Evolutionary conservation across 371 early-diverging fungal genomes (phyloP), one percentile per base, ranked within the genome.

Genomic region (Apophysomyces ossiformis): DNA sequence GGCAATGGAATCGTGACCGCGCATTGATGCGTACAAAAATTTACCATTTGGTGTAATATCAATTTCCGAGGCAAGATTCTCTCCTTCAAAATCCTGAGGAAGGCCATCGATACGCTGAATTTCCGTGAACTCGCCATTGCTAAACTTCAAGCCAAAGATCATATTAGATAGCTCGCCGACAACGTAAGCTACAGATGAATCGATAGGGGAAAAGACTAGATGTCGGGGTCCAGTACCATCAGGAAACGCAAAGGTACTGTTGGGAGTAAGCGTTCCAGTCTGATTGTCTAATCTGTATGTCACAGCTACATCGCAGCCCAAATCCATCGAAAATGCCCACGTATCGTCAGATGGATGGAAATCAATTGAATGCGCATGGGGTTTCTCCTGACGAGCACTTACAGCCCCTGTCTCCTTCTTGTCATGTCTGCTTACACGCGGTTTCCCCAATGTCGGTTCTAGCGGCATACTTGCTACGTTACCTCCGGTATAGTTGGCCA

Each of bases 221-320:
- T 83, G 83, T 18, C 83, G 81, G 32, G 83, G 83, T 0, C 83
- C 83, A 21, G 77, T 61, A 11, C 83, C 83, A 4, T 63, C 62
- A 13, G 73, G 70, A 57, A 83, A 83, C 2, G 63, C 43, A 56
- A 76, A 76, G 1, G 65, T 58, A 8, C 67, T 46, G 35, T 61
- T 57, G 39, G 16, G 62, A 0, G 60, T 60, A 13, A 74, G 64
- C 2, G n/a, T 18, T 0, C 71, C 75, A 3, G 60, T 41, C 12
- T 60, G 56, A 8, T 63, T 50, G 36, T 74, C 66, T 44, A 69
- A 76, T 38, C 39, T 47, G 61, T 78, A 78, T 0, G 74, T 64
- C 5, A 68, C 64, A 5, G 78, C 66, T 8, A 65, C n/a, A 54
- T 83, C 83, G 4, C 58, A 57, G 18, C 76, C 76, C 12, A 75